Evolutionary conservation across 768 basidiomycete genomes (phyloP), one percentile per base, ranked within the genome.

Genomic region (Cyclocybe aegerita): DNA sequence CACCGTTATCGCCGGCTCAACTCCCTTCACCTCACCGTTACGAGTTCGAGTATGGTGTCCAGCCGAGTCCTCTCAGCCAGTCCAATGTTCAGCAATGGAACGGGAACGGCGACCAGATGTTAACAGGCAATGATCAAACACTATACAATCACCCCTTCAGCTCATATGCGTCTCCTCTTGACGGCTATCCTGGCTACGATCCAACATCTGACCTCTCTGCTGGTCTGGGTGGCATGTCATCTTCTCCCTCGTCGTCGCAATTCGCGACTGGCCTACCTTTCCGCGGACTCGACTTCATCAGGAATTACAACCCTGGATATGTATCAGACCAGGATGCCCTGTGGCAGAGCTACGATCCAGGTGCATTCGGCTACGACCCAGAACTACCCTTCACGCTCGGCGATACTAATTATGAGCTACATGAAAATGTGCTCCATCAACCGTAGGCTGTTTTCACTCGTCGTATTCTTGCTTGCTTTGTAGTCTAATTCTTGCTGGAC

Each of bases 211-310:
- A 77, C 51, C 56, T 74, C 46, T 61, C 66, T 39, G 59, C 61
- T 34, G 62, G 63, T 15, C 55, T 78, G 52, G 58, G 68, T 43
- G 75, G 75, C 4, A 68, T 80, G 31, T 83, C 82, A 4, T 79
- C 77, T 9, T 80, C 83, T 9, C 79, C 85, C 2, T 79, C 85
- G 9, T 79, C 76, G 4, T 66, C 86, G n/a, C 74, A 78, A 4
- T 90, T 90, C 63, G 73, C 84, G 54, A 75, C 83, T 16, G 88
- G 88, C 35, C 73, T 92, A n/a, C 91, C 90, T 1, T 93, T 93
- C 74, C 78, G 82, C 30, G 91, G 90, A 8, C 74, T 93, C 31
- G 91, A 93, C 58, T 93, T 81, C 59, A 85, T 93, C 60, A 82
- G 87, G 58, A 91, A 90, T 60, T 91, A 86, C 63, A 77, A 82